Percentiles rank a stretch among this genome's conserved stretches.
These are phyloP conservation scores for Yamadazyma jaroonii DNA, from an alignment of 1,139 yeast genomes.

Conservation along the genomic window DNA sequence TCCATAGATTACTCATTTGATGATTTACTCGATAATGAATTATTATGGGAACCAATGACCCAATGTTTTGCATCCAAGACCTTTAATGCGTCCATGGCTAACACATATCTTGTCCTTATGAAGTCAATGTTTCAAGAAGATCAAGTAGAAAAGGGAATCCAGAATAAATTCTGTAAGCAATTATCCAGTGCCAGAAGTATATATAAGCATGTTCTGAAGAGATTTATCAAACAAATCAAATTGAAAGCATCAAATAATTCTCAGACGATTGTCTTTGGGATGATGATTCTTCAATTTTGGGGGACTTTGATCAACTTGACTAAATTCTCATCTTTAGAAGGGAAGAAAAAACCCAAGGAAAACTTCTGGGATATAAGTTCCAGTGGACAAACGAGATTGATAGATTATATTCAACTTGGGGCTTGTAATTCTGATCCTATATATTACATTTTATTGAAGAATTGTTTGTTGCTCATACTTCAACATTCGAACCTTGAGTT, in stretches of 20 bases:
- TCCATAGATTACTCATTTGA: conserved; percentile 17
- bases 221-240: conserved; percentile 50
- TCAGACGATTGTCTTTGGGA: conserved; percentile 40
- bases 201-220: conserved; percentile 48
- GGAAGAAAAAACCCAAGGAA: conserved; percentile 30
- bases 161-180: conserved; percentile 12
- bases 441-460: conserved; percentile 36
- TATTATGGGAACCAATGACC: conserved; percentile 43
- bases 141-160: conserved; percentile 6
- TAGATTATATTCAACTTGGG: conserved; percentile 49
- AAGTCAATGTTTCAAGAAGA: conserved; percentile 26
- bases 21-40: conserved; percentile 36
- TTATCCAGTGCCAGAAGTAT: conserved; percentile 19
- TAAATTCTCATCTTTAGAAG: conserved; percentile 20
- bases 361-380: conserved; percentile 51
- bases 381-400: conserved; percentile 38
- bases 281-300: conserved; percentile 47
- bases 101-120: conserved; percentile 37
- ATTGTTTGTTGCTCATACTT: conserved; percentile 21
- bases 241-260: conserved; percentile 28
- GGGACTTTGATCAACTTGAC: conserved; percentile 45
- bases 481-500: conserved; percentile 12
- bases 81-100: conserved; percentile 23
- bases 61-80: conserved; percentile 21
- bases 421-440: conserved; percentile 50